Conservation (phyloP, 2,329 filamentous ascomycete genomes). For the Rugonectria rugulosa region DNA sequence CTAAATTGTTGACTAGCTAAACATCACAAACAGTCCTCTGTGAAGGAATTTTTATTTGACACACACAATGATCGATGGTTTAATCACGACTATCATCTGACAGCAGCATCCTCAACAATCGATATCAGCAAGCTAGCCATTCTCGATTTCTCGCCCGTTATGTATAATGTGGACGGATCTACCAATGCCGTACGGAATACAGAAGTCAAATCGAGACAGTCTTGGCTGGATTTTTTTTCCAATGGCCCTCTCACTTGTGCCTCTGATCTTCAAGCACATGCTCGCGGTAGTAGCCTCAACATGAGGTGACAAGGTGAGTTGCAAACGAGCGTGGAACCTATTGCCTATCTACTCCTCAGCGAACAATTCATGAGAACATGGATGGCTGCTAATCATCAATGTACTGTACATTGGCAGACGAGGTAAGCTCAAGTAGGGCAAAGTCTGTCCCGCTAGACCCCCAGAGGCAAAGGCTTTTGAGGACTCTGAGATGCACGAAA, state of each 20-base stretch:
- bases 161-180: too few species aligned
- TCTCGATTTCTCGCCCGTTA: too few species aligned
- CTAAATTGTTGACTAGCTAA: too few species aligned
- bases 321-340: slow-evolving; percentile 28
- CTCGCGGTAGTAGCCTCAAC: slow-evolving; percentile 35
- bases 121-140: too few species aligned
- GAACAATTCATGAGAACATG: slow-evolving; percentile 1
- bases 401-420: slow-evolving; percentile 25
- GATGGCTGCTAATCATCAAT: background rate
- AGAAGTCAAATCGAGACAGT: too few species aligned
- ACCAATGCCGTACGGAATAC: too few species aligned
- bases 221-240: slow-evolving; percentile 1
- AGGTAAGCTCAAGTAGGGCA: slow-evolving; percentile 17
- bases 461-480: slow-evolving; percentile 15
- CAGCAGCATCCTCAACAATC: too few species aligned
- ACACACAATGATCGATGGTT: too few species aligned
- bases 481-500: slow-evolving; percentile 33
- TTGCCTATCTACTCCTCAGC: background rate
- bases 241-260: slow-evolving; percentile 24
- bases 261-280: too few species aligned
- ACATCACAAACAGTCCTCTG: too few species aligned
- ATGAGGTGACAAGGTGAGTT: slow-evolving; percentile 27
- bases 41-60: too few species aligned
- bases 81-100: too few species aligned
- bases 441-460: slow-evolving; percentile 28